These are phyloP conservation scores for Lithospermum erythrorhizon DNA, from an alignment of 257 asterid genomes.

Conservation along the genomic window DNA sequence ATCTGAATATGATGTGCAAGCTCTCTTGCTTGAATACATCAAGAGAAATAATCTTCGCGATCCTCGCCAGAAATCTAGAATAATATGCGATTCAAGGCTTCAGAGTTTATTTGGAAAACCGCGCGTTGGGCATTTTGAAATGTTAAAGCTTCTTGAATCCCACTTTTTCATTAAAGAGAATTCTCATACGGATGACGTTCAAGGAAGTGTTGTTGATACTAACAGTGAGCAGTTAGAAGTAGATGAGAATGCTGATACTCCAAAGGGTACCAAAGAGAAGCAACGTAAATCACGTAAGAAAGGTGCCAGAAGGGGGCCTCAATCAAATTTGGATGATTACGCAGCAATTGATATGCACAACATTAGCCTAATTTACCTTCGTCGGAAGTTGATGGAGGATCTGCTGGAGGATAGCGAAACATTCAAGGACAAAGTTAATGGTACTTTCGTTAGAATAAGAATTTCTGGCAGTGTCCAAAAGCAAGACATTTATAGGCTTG, in stretches of 20 bases:
- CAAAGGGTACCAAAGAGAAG: slow-evolving; percentile 54
- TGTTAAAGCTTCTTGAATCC: slow-evolving; percentile 95
- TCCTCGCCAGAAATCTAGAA: slow-evolving; percentile 90
- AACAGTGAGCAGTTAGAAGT: slow-evolving; percentile 55
- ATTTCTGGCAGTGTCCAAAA: slow-evolving; percentile 76
- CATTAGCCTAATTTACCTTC: slow-evolving; percentile 68
- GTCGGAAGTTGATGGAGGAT: slow-evolving; percentile 94
- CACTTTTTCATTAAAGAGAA: slow-evolving; percentile 75
- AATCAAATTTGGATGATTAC: slow-evolving; percentile 86
- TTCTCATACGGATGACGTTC: slow-evolving; percentile 64
- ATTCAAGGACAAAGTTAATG: slow-evolving; percentile 64
- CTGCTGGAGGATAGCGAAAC: slow-evolving; percentile 72
- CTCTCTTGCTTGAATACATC: slow-evolving; percentile 84
- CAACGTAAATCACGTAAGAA: slow-evolving; percentile 71
- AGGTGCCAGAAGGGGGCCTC: slow-evolving; percentile 48
- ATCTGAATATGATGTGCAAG: slow-evolving; percentile 91
- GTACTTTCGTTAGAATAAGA: slow-evolving; percentile 92
- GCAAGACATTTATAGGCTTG: slow-evolving; percentile 96
- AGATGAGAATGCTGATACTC: slow-evolving; percentile 48
- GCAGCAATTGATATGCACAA: slow-evolving; percentile 95
- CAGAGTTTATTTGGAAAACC: slow-evolving; percentile 81
- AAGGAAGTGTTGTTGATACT: slow-evolving; percentile 85
- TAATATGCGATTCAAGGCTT: slow-evolving; percentile 78
- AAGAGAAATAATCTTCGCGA: slow-evolving; percentile 86
- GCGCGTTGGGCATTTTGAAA: slow-evolving; percentile 96